Percentiles rank a stretch among this genome's conserved stretches.
Conservation (phyloP, 352 stramenopile species). For the Phytophthora hibernalis region DNA sequence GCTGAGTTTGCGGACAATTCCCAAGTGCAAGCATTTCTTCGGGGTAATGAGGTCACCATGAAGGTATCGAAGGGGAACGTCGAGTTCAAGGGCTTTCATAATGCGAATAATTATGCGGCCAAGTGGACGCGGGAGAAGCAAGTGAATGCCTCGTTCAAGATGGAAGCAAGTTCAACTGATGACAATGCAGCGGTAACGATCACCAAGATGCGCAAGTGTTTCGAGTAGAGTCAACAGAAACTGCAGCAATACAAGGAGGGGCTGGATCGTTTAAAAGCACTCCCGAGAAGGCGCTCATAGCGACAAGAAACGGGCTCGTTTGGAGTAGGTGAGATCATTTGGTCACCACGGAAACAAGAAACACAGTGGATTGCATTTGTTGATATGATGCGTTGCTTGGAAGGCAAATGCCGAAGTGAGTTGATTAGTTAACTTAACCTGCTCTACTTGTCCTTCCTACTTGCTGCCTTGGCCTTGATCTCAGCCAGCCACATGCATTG, state of each 20-base stretch:
- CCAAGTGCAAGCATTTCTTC: conserved; percentile 4
- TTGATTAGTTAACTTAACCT: no score
- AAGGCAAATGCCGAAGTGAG: no score
- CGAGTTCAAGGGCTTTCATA: conserved; percentile 3
- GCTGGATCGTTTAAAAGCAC: background rate
- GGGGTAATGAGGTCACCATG: background rate
- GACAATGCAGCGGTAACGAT: conserved; percentile 10
- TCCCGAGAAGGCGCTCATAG: background rate
- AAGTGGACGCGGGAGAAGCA: background rate
- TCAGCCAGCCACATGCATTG: no score
- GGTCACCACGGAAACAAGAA: no score
- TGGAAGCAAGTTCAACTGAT: background rate
- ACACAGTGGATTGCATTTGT: no score
- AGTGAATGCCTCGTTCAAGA: conserved; percentile 14
- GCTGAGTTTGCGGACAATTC: conserved; percentile 11
- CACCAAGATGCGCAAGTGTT: conserved; percentile 19
- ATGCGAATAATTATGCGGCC: conserved; percentile 11
- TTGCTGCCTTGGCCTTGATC: no score
- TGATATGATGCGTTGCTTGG: no score
- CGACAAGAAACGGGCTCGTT: background rate
- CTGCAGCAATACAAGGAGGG: conserved; percentile 3
- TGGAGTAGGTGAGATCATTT: background rate
- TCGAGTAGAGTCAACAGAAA: background rate
- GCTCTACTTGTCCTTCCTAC: no score
- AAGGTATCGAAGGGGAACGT: background rate